Evolutionary conservation across 768 basidiomycete species (phyloP), one percentile per base, ranked within the genome.

Genomic region (Xanthoconium purpureum): DNA sequence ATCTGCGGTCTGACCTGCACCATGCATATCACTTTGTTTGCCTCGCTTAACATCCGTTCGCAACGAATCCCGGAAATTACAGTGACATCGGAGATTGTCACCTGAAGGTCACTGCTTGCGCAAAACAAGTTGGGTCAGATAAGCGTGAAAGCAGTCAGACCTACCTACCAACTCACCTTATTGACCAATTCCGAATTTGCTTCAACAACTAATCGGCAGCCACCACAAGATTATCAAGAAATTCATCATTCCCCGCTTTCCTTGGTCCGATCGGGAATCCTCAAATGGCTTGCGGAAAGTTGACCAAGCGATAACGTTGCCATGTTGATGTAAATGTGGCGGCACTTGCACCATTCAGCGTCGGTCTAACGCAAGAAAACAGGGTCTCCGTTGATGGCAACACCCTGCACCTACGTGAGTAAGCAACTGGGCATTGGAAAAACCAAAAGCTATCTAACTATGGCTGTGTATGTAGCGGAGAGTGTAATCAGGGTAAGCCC

Each of bases 341-440:
- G 40, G 30, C 14, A 32, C 3, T 35, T 15, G 18, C 18, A 13
- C 35, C 6, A 12, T 29, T 18, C 17, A 29, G 38, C 35, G 32
- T 18, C 29, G 28, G 11, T 35, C 39, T 24, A 3, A 29, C 47
- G 12, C 35, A 18, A 28, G 8, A 38, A 54, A 28, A 9, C 3
- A 13, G 6, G 44, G 30, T 29, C 29, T 12, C 15, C 6, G 38
- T 43, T 36, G 52, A 46, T 24, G 17, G 14, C 2, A 38, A 50
- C 44, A 33, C 47, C 20, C 36, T 58, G 24, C n/a, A 28, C 7
- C 14, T 32, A 52, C 55, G n/a, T 33, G 30, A 39, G 38, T 11
- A 15, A n/a, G 17, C 12, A 32, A 36, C 18, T 8, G 20, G 30
- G 33, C 10, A 57, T 62, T 62, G 61, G 44, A 63, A 58, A 63